phyloP scores from a whole-genome alignment of 2,329 filamentous ascomycete genomes.

The Fusarium dimerum region DNA sequence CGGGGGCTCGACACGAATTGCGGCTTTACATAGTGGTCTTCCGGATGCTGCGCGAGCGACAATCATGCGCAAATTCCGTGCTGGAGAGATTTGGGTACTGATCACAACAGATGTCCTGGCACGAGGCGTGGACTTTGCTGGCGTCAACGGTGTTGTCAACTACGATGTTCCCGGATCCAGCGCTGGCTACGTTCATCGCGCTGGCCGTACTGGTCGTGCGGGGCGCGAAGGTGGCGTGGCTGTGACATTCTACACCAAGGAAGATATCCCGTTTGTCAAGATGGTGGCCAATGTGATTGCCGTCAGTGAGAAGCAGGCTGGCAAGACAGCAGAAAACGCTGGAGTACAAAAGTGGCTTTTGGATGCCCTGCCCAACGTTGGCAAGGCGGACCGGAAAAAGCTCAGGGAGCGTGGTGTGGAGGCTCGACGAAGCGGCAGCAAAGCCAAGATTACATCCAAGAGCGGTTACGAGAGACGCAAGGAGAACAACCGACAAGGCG shows the following conservation, averaged over 20 bases:
- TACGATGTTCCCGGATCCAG: constrained; percentile 94
- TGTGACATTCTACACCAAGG: constrained; percentile 93
- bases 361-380: constrained; percentile 79
- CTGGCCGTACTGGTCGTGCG: constrained; percentile 86
- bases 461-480: constrained; percentile 71
- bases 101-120: constrained; percentile 94
- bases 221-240: constrained; percentile 86
- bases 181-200: constrained; percentile 89
- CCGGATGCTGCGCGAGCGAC: constrained; percentile 72
- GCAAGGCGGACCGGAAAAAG: constrained; percentile 80
- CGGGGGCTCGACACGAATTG: constrained; percentile 80
- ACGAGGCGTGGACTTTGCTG: constrained; percentile 90
- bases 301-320: constrained; percentile 72
- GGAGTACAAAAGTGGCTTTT: constrained; percentile 83
- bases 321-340: constrained; percentile 52
- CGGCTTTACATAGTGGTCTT: constrained; percentile 86
- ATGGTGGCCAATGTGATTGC: constrained; percentile 92
- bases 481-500: constrained; percentile 67
- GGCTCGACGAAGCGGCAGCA: constrained; percentile 52
- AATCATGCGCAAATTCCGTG: constrained; percentile 88
- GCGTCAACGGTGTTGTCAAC: constrained; percentile 94
- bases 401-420: constrained; percentile 82
- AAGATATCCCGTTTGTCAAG: constrained; percentile 87
- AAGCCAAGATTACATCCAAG: constrained; percentile 77
- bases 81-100: constrained; percentile 92